Conservation (phyloP, 2,329 filamentous ascomycete species). For the Zarea fungicola region DNA sequence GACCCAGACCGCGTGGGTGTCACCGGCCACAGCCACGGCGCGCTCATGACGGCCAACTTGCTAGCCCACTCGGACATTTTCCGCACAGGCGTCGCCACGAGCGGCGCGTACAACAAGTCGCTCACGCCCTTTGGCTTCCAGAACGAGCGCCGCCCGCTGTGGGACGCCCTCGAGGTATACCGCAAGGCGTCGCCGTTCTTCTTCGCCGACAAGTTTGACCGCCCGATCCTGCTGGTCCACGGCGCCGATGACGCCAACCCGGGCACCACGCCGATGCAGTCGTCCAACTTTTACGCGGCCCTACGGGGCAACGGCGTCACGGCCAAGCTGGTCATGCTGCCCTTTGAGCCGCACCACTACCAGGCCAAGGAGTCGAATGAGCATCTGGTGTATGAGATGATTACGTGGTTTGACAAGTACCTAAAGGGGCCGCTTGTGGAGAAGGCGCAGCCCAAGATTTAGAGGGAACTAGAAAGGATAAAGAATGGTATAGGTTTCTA, state of each 20-base stretch:
- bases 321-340: slow-evolving; percentile 6
- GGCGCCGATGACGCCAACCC: slow-evolving; percentile 8
- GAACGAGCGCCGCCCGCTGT: slow-evolving; percentile 8
- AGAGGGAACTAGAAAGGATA: too few species aligned
- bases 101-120: slow-evolving; percentile 11
- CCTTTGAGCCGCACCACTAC: slow-evolving; percentile 10
- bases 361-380: slow-evolving; percentile 6
- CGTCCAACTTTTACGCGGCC: slow-evolving; percentile 4
- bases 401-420: slow-evolving; percentile 9
- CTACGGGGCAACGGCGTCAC: slow-evolving; percentile 9
- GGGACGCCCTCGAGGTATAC: slow-evolving; percentile 9
- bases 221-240: slow-evolving; percentile 4
- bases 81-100: slow-evolving; percentile 4
- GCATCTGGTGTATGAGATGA: slow-evolving; percentile 5
- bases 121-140: slow-evolving; percentile 11
- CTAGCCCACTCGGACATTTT: slow-evolving; percentile 6
- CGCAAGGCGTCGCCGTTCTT: slow-evolving; percentile 5
- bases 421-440: too few species aligned
- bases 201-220: slow-evolving; percentile 5
- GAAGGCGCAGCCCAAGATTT: too few species aligned
- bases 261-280: slow-evolving; percentile 8
- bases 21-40: slow-evolving; percentile 9
- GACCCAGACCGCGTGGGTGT: slow-evolving; percentile 8
- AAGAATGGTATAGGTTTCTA: too few species aligned
- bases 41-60: slow-evolving; percentile 9